A percentile compares a stretch with the other conserved stretches of the same genome.
phyloP scores from a whole-genome alignment of 2,329 filamentous ascomycete genomes.

The Bipolaris gigantea region DNA sequence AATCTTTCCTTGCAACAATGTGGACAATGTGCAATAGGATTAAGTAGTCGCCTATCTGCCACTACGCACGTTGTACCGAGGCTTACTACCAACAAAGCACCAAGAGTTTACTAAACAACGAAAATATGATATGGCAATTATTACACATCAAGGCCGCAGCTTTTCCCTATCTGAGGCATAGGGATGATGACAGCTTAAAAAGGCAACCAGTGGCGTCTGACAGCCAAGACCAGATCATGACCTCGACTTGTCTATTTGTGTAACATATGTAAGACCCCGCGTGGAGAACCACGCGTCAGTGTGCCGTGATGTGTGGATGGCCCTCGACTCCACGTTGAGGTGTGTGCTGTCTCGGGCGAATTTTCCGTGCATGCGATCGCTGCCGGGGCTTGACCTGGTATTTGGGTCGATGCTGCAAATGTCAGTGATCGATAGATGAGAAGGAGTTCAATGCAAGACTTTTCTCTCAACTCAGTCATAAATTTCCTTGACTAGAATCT shows the following conservation, averaged over 20 bases:
- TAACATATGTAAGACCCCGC: not conserved
- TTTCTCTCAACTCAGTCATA: not conserved
- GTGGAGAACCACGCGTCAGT: not conserved
- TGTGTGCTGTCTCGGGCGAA: not conserved
- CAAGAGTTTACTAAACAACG: not conserved
- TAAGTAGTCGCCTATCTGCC: not conserved
- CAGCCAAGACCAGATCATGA: not conserved
- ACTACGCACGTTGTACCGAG: not conserved
- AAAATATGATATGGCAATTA: not conserved
- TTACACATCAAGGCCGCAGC: not conserved
- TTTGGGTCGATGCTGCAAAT: not conserved
- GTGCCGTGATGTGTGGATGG: not conserved
- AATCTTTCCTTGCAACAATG: too few species aligned
- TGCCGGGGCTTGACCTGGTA: not conserved
- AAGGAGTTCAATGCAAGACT: too few species aligned
- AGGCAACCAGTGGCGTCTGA: not conserved
- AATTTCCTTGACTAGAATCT: too few species aligned
- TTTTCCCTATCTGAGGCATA: not conserved
- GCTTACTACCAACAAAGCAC: not conserved
- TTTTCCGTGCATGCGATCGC: not conserved
- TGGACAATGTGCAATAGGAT: too few species aligned
- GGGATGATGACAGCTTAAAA: not conserved
- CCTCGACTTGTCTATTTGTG: not conserved
- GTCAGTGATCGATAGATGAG: not conserved
- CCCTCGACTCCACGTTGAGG: not conserved